Evolutionary conservation across 768 basidiomycete genomes (phyloP).

Genomic region (Lactifluus echinatus): DNA sequence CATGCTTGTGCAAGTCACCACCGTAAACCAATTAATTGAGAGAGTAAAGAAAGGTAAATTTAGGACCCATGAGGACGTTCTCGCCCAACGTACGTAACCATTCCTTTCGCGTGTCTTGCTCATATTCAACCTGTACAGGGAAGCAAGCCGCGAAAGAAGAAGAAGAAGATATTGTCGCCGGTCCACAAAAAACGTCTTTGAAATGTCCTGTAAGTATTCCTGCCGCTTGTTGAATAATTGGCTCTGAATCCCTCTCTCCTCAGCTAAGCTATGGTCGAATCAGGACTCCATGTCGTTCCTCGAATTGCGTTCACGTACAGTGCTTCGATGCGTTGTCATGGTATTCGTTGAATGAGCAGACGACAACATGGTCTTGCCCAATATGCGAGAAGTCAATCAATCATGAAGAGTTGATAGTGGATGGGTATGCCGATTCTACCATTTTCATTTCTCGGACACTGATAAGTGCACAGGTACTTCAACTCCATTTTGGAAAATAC

Average conservation of each 20-base stretch:
- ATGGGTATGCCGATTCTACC: conserved; percentile 55
- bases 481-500: conserved; percentile 73
- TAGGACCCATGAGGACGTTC: conserved; percentile 52
- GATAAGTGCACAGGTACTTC: conserved; percentile 56
- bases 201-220: conserved; percentile 77
- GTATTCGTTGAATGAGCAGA: conserved; percentile 93
- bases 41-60: conserved; percentile 61
- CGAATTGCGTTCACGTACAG: conserved; percentile 80
- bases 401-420: conserved; percentile 77
- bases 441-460: neutral
- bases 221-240: neutral
- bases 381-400: conserved; percentile 79
- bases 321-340: conserved; percentile 95
- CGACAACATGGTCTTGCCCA: conserved; percentile 93
- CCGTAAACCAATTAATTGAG: conserved; percentile 60
- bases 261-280: conserved; percentile 85
- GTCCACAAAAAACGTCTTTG: conserved; percentile 81
- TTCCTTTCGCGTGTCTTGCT: neutral
- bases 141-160: conserved; percentile 41
- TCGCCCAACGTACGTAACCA: conserved; percentile 51
- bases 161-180: conserved; percentile 90
- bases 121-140: conserved; percentile 37
- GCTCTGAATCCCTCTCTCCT: neutral
- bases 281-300: conserved; percentile 75
- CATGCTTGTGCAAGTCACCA: conserved; percentile 73